These are phyloP conservation scores for Candida tetrigidarum DNA, from an alignment of 1,139 yeast genomes.

Conservation along the genomic window DNA sequence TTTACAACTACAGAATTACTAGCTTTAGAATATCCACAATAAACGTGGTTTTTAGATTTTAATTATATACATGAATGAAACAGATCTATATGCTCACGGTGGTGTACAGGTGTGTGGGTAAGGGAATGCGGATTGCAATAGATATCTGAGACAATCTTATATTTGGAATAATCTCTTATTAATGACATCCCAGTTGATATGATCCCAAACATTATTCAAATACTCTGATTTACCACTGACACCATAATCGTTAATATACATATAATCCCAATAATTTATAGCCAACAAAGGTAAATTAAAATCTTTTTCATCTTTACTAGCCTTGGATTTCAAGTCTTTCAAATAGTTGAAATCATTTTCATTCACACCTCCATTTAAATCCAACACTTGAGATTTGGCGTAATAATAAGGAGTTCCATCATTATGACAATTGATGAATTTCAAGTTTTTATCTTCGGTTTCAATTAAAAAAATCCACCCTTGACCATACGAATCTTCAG, in stretches of 20 bases:
- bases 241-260: slow-evolving; percentile 85
- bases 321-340: slow-evolving; percentile 49
- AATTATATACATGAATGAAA: slow-evolving; percentile 9
- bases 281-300: slow-evolving; percentile 80
- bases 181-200: slow-evolving; percentile 87
- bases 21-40: slow-evolving; percentile 16
- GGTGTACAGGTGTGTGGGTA: too few relatives aligned
- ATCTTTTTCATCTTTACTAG: slow-evolving; percentile 54
- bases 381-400: slow-evolving; percentile 74
- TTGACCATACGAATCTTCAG: slow-evolving; percentile 61
- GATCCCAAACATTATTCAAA: slow-evolving; percentile 74
- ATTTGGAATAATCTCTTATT: slow-evolving; percentile 59
- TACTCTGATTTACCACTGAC: slow-evolving; percentile 74
- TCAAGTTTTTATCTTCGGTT: slow-evolving; percentile 65
- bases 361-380: slow-evolving; percentile 73
- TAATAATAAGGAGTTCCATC: slow-evolving; percentile 92
- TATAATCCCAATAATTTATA: slow-evolving; percentile 86
- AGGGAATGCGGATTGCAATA: too few relatives aligned
- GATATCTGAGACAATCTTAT: too few relatives aligned
- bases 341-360: slow-evolving; percentile 55
- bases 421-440: slow-evolving; percentile 68
- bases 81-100: too few relatives aligned
- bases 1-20: slow-evolving; percentile 15
- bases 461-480: slow-evolving; percentile 95
- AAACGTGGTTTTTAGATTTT: neutral